Conservation (phyloP, 2,329 filamentous ascomycete genomes). For the Nemania sp. region DNA sequence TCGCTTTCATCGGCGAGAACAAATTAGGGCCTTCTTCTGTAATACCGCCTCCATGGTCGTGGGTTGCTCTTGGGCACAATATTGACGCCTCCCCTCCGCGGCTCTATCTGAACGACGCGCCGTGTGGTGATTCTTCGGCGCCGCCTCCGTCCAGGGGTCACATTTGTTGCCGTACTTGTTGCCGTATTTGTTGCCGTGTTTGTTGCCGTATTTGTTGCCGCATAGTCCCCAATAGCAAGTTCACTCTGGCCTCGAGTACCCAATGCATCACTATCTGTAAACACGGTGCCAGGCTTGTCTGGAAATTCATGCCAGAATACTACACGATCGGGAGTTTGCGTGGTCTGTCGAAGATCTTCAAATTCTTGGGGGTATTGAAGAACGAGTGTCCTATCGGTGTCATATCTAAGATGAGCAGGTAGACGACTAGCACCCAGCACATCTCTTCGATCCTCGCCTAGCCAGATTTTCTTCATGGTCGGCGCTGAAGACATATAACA, state of each 20-base stretch:
- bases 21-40: too few species aligned
- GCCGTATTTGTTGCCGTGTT: not conserved
- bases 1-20: too few species aligned
- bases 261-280: slow-evolving; percentile 31
- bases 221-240: slow-evolving; percentile 27
- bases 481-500: slow-evolving; percentile 49
- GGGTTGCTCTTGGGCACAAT: not conserved
- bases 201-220: not conserved
- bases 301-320: slow-evolving; percentile 32
- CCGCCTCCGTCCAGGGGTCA: not conserved
- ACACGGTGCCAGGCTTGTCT: not conserved
- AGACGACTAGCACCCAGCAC: slow-evolving; percentile 47
- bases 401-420: slow-evolving; percentile 42
- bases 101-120: slow-evolving; percentile 26
- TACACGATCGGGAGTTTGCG: slow-evolving; percentile 36
- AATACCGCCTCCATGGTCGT: slow-evolving; percentile 19
- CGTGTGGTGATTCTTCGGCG: not conserved
- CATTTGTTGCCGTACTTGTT: not conserved
- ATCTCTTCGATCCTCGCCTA: slow-evolving; percentile 49
- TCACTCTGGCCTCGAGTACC: slow-evolving; percentile 30
- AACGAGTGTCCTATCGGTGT: slow-evolving; percentile 22
- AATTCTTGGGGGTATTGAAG: slow-evolving; percentile 32
- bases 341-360: slow-evolving; percentile 19
- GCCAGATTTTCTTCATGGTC: slow-evolving; percentile 40
- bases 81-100: slow-evolving; percentile 26